phyloP scores from a whole-genome alignment of 2,329 filamentous ascomycete genomes.

The Diaporthe velutina region DNA sequence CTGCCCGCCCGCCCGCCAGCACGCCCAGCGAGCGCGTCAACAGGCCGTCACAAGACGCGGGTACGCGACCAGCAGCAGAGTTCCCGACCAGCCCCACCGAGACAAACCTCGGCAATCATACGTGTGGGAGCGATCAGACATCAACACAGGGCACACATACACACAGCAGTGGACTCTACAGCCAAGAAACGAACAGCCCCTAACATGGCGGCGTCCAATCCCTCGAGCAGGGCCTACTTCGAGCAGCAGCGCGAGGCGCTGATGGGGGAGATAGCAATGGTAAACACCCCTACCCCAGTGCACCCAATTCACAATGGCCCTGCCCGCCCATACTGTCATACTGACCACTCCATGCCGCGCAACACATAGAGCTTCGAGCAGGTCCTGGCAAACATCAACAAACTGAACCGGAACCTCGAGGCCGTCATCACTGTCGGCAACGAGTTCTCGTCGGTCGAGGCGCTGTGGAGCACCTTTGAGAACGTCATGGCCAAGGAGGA shows the following conservation, averaged over 20 bases:
- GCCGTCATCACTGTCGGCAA: constrained; percentile 94
- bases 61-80: not conserved
- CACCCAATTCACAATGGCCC: not conserved
- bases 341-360: not conserved
- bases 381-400: constrained; percentile 95
- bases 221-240: constrained; percentile 67
- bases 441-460: constrained; percentile 97
- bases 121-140: not conserved
- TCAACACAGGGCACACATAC: not conserved
- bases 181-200: not conserved
- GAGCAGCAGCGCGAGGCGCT: constrained; percentile 81
- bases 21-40: constrained; percentile 26
- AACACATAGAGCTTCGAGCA: constrained; percentile 81
- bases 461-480: constrained; percentile 97
- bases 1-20: not conserved
- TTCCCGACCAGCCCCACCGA: not conserved
- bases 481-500: constrained; percentile 87
- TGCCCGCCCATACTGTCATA: not conserved
- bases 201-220: constrained; percentile 50
- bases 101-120: not conserved
- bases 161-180: not conserved
- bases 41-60: constrained; percentile 16
- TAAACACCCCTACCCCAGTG: constrained; percentile 49
- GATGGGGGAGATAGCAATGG: constrained; percentile 79
- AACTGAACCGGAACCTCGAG: constrained; percentile 91